These are phyloP conservation scores for Scenedesmus sp. DNA, from an alignment of 163 green algal species.

Conservation along the genomic window DNA sequence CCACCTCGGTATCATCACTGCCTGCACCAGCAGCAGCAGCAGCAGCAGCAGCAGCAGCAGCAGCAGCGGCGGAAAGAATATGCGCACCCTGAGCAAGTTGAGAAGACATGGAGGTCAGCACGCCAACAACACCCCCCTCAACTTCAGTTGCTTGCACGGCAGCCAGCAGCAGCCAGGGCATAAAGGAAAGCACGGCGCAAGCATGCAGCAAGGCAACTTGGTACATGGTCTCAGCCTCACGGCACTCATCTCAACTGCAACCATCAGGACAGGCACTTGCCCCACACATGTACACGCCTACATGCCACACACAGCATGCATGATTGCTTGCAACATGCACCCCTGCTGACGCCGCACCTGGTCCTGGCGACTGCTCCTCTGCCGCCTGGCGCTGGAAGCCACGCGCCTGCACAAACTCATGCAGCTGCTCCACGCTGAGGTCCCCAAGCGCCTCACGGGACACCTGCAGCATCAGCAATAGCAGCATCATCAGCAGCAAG, in stretches of 20 bases:
- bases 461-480: not conserved
- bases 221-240: too few species aligned
- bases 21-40: not conserved
- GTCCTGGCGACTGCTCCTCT: not conserved
- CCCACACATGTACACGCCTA: too few species aligned
- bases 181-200: not conserved
- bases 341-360: not conserved
- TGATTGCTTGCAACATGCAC: too few species aligned
- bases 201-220: not conserved
- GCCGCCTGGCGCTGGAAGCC: not conserved
- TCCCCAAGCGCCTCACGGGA: not conserved
- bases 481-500: not conserved
- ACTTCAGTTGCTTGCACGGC: not conserved
- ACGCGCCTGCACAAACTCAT: not conserved
- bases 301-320: too few species aligned
- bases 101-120: too few species aligned
- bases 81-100: too few species aligned
- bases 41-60: not conserved
- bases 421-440: not conserved
- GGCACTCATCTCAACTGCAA: too few species aligned
- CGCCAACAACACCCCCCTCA: not conserved
- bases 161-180: not conserved
- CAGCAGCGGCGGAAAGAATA: too few species aligned
- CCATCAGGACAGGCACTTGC: too few species aligned
- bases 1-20: not conserved